Base-by-base conservation (phyloP, 345 rosid species). In the Gossypium thurberi region DNA sequence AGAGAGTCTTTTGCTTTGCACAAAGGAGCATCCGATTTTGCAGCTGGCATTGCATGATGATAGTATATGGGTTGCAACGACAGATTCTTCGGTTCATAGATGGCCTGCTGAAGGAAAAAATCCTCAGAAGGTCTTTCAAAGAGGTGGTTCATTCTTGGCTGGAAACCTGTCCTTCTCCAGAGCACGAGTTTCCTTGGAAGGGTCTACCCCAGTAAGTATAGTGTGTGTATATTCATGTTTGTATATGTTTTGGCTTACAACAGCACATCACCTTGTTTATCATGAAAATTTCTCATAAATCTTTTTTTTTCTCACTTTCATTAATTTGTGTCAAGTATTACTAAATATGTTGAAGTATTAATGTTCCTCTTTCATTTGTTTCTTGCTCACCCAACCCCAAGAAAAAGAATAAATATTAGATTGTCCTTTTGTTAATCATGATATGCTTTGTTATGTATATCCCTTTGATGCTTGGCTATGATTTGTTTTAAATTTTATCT, bases 161-260 rank as follows among this genome's bases (percentile, higher is more conserved):
- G 99, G 99, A 79, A 96, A 91, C 74, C 85, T 93, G 77, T 93
- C 98, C 18, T 96, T 91, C 83, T 85, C 96, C 33, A 93, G 99
- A 85, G 95, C 98, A 62, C 88, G 98, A 81, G 92, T 90, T 73
- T 96, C 99, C 47, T 80, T 96, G 72, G 99, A 96, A 87, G 99
- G 98, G 80, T 86, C 90, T 72, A 87, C 86, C 25, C 97, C 90
- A 3, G 99, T 96, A 87, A 87, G 97, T 83, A 74, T 13, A 58
- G 10, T n/a, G 17, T 11, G 12, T 50, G 40, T 60, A 17, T 73
- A 55, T 57, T 63, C 21, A 25, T 42, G 8, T 60, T 18, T 60
- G 51, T 68, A 13, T 46, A 20, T 47, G 56, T 44, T 11, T 65
- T 4, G 20, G 4, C 69, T 43, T 57, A 62, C 59, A 15, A 58